Percentiles rank a stretch among this genome's conserved stretches.
phyloP scores from a whole-genome alignment of 805 yeast species.

The Lipomyces spencermartinsiae region DNA sequence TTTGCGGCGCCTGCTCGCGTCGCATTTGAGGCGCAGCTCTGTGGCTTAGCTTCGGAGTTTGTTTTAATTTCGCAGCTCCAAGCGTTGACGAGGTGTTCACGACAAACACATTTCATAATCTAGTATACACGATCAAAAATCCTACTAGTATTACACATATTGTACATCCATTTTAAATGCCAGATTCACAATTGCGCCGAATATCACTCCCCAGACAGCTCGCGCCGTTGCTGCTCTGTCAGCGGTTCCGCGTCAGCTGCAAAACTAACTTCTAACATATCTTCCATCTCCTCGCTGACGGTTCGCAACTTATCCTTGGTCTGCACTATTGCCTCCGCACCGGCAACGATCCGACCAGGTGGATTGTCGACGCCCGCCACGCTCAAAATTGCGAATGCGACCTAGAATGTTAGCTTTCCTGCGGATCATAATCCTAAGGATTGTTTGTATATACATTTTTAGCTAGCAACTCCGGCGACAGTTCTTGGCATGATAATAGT shows the following conservation, averaged over 20 bases:
- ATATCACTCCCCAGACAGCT: slow-evolving; percentile 23
- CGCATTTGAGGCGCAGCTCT: too few relatives aligned
- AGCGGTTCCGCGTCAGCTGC: slow-evolving; percentile 39
- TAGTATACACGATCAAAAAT: too few relatives aligned
- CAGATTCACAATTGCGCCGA: too few relatives aligned
- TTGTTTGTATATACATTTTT: slow-evolving; percentile 27
- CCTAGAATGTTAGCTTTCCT: slow-evolving; percentile 3
- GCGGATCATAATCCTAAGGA: not conserved
- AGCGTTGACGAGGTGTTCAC: too few relatives aligned
- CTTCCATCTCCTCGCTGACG: slow-evolving; percentile 46
- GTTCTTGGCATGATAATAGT: slow-evolving; percentile 30
- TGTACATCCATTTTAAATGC: too few relatives aligned
- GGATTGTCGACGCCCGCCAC: slow-evolving; percentile 47
- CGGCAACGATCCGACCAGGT: slow-evolving; percentile 44
- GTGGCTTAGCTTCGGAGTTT: too few relatives aligned
- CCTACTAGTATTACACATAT: too few relatives aligned
- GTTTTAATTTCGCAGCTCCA: too few relatives aligned
- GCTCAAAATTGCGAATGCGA: slow-evolving; percentile 37
- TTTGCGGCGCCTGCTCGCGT: not conserved
- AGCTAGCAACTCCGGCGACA: slow-evolving; percentile 39
- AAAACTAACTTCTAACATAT: slow-evolving; percentile 37
- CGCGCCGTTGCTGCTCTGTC: slow-evolving; percentile 28
- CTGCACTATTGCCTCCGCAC: slow-evolving; percentile 44
- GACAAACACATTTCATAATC: too few relatives aligned
- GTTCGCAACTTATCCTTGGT: slow-evolving; percentile 42